Evolutionary conservation across 305 asterid genomes (phyloP).

Genomic region (Euphrasia arctica): DNA sequence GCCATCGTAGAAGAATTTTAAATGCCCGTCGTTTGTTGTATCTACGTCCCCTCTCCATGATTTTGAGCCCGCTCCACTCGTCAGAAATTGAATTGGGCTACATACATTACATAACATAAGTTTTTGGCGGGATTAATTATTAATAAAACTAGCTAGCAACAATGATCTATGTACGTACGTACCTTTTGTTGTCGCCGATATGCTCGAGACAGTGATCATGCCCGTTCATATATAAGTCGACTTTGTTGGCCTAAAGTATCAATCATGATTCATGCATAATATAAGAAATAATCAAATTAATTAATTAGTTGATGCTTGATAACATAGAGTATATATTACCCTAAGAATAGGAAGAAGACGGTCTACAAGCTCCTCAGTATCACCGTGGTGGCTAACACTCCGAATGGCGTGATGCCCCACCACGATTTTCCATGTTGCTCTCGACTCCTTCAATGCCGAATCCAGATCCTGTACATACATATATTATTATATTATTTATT

Average conservation of each 20-base stretch:
- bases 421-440: slow-evolving; percentile 75
- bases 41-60: slow-evolving; percentile 76
- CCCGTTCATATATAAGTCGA: slow-evolving; percentile 45
- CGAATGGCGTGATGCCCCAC: slow-evolving; percentile 81
- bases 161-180: not conserved
- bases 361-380: slow-evolving; percentile 55
- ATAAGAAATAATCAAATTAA: too few species aligned
- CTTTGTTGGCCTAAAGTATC: slow-evolving; percentile 33
- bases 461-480: slow-evolving; percentile 37
- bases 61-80: slow-evolving; percentile 87
- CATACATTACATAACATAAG: not conserved
- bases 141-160: too few species aligned
- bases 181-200: slow-evolving; percentile 39
- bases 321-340: not conserved
- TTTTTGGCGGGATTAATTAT: too few species aligned
- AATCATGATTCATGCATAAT: too few species aligned
- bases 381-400: slow-evolving; percentile 82
- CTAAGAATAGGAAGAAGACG: slow-evolving; percentile 64
- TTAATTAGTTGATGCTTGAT: too few species aligned
- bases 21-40: slow-evolving; percentile 23
- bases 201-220: slow-evolving; percentile 24
- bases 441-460: slow-evolving; percentile 50
- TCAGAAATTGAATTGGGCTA: slow-evolving; percentile 50
- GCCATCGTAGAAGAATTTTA: slow-evolving; percentile 75
- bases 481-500: too few species aligned